A percentile compares a stretch with the other conserved stretches of the same genome.
Evolutionary conservation across 352 stramenopile species (phyloP).

Genomic region (Globisporangium spinosum): DNA sequence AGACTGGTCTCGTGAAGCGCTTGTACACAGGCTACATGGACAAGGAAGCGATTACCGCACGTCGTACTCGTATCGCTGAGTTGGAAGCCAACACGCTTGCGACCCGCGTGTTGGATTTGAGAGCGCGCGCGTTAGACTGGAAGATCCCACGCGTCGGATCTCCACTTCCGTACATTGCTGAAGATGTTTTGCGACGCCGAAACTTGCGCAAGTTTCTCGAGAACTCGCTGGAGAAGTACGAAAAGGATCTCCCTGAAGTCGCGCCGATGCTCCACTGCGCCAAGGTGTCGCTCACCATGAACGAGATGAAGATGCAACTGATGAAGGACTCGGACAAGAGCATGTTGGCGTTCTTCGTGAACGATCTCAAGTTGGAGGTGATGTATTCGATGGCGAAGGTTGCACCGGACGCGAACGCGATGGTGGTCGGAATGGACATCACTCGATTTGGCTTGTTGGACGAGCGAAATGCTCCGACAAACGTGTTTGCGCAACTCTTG

Average conservation of each 20-base stretch:
- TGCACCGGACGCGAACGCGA: conserved; percentile 26
- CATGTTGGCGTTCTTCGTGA: conserved; percentile 56
- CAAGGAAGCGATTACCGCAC: conserved; percentile 40
- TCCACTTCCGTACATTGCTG: conserved; percentile 38
- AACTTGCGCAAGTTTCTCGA: conserved; percentile 65
- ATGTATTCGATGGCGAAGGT: conserved; percentile 46
- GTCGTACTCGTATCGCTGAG: conserved; percentile 38
- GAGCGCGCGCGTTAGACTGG: conserved; percentile 57
- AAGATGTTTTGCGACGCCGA: conserved; percentile 41
- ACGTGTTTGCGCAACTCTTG: conserved; percentile 73
- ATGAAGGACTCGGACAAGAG: conserved; percentile 43
- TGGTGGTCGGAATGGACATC: conserved; percentile 48
- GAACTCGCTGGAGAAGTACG: conserved; percentile 63
- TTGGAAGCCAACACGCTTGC: conserved; percentile 61
- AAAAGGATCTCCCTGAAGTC: conserved; percentile 34
- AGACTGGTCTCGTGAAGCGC: conserved; percentile 36
- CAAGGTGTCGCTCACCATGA: conserved; percentile 51
- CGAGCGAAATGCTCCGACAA: conserved; percentile 51
- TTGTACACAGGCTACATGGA: conserved; percentile 36
- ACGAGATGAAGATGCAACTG: conserved; percentile 43
- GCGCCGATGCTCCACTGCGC: conserved; percentile 59
- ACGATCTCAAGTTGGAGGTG: conserved; percentile 46
- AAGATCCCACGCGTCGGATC: conserved; percentile 54
- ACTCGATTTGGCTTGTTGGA: conserved; percentile 68
- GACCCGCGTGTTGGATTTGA: conserved; percentile 55